Evolutionary conservation across 176 grass and related monocot genomes (phyloP).

Genomic region (Musa acuminata): DNA sequence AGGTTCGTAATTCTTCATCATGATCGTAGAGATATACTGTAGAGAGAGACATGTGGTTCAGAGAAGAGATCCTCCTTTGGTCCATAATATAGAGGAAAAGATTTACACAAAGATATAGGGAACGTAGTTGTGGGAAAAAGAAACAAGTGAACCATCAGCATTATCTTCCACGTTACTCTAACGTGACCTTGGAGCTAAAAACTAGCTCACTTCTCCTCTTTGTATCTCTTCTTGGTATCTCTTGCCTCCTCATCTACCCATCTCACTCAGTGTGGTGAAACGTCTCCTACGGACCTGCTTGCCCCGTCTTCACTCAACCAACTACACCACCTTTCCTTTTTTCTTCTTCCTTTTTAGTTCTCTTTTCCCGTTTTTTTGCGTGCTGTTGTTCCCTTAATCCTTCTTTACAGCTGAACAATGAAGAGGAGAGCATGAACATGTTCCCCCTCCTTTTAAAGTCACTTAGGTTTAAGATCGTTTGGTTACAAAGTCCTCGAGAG

Average conservation of each 20-base stretch:
- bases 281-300: conserved; percentile 65
- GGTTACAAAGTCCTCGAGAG: too few relatives aligned
- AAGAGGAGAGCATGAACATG: not conserved
- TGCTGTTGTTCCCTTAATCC: not conserved
- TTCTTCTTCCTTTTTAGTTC: not conserved
- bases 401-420: not conserved
- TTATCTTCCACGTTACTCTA: not conserved
- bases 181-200: not conserved
- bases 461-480: too few relatives aligned
- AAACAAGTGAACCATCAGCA: not conserved
- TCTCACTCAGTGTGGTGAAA: conserved; percentile 56
- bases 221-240: not conserved
- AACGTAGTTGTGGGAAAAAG: too few relatives aligned
- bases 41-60: too few relatives aligned
- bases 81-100: too few relatives aligned
- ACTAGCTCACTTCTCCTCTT: too few relatives aligned
- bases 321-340: not conserved
- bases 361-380: too few relatives aligned
- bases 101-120: too few relatives aligned
- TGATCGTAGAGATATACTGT: too few relatives aligned
- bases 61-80: too few relatives aligned
- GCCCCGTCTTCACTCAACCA: conserved; percentile 78
- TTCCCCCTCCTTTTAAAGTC: not conserved
- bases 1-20: too few relatives aligned
- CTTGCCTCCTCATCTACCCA: not conserved